phyloP scores from a whole-genome alignment of 441 rosid genomes.

The Biscutella laevigata region DNA sequence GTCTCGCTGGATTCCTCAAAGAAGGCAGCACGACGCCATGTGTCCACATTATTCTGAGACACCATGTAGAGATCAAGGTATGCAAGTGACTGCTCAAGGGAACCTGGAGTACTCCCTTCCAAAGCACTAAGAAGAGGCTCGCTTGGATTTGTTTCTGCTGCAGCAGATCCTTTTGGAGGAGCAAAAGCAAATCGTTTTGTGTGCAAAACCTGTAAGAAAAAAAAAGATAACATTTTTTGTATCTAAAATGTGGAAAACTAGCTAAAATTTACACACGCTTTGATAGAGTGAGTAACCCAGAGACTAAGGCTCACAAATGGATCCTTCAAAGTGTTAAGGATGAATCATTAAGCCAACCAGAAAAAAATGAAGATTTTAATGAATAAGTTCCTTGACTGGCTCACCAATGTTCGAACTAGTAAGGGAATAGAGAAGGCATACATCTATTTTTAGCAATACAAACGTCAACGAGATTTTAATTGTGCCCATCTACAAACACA shows the following conservation, averaged over 20 bases:
- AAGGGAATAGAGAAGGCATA: background rate
- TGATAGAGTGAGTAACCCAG: background rate
- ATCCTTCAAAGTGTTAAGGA: background rate
- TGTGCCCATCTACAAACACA: background rate
- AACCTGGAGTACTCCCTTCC: slow-evolving; percentile 67
- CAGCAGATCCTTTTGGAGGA: slow-evolving; percentile 92
- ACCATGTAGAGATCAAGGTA: slow-evolving; percentile 92
- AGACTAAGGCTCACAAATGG: background rate
- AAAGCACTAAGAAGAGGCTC: slow-evolving; percentile 81
- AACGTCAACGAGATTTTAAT: background rate
- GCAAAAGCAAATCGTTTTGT: slow-evolving; percentile 67
- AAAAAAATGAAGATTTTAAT: background rate
- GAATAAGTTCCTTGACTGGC: background rate
- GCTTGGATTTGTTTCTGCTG: slow-evolving; percentile 95
- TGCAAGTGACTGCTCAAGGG: slow-evolving; percentile 70
- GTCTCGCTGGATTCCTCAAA: slow-evolving; percentile 86
- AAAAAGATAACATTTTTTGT: no score
- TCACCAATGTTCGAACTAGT: background rate
- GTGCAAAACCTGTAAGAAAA: slow-evolving; percentile 48
- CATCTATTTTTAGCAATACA: background rate
- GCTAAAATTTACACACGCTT: background rate
- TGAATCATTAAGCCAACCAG: background rate
- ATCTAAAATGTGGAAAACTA: background rate
- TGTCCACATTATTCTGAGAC: slow-evolving; percentile 80
- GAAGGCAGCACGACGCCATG: slow-evolving; percentile 93